Base-by-base conservation (phyloP, 208 protist species). In the Trypanosoma boissoni region DNA sequence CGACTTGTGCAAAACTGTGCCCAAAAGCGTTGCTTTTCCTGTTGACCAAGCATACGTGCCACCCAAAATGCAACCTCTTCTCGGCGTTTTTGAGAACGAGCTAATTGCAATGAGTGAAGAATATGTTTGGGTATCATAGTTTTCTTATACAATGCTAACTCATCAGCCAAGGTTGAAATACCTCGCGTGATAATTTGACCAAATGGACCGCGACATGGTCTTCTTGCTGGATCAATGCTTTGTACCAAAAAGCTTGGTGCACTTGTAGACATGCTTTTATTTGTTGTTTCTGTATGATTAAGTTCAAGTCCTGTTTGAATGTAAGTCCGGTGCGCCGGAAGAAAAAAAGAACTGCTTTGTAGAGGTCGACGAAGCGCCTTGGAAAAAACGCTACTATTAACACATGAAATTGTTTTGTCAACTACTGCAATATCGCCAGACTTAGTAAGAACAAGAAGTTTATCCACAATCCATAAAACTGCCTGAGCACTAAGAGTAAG, bases 161-260 rank as follows among this genome's bases (percentile, higher is more conserved):
- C 87, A 21, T 85, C 68, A 9, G 67, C 26, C n/a, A 88, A 58
- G 1, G 74, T 79, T 4, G 50, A 58, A 50, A 89, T 68, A 43
- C 46, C 54, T 20, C 80, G 56, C 5, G 71, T 72, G 34, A 94
- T 64, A 43, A 91, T 45, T 51, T 94, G 87, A 5, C 87, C 87
- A 51, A 89, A 85, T 1, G 87, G 87, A 5, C 87, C 87, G 9
- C 87, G 80, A 53, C 79, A 91, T 14, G 87, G 87, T 4, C 73
- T 63, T 2, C 43, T 49, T 9, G 59, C 43, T 5, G 32, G 9
- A 23, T 73, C 52, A 8, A 91, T 64, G 20, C 45, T 41, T 20
- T 73, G 50, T 44, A 86, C 58, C 42, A 82, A 59, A 4, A 50
- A 55, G 48, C 81, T 94, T 16, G 87, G 68, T 0, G 54, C 48